Base-by-base conservation (phyloP, 2,329 filamentous ascomycete species). In the Escovopsis weberi region DNA sequence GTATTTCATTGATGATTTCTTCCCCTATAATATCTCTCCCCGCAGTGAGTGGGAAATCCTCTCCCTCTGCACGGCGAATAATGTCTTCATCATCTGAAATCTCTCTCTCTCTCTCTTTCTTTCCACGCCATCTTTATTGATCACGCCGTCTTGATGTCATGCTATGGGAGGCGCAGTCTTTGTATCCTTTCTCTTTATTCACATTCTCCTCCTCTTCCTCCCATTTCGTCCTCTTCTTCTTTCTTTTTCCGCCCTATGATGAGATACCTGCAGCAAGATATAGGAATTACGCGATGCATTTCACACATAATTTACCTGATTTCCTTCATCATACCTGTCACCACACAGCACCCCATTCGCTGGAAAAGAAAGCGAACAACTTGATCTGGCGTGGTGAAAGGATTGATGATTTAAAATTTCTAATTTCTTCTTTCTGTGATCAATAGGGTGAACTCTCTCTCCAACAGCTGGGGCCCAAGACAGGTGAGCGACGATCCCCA, bases 1-100 rank as follows among this genome's bases (percentile, higher is more conserved):
- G 84, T 88, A 83, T 86, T 85, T 79, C 74, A 78, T 66, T 81
- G 69, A 74, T 52, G 43, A 53, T 60, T 56, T 55, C 57, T 61
- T 55, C 51, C 57, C 48, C 44, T 42, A 43, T 42, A 43, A 37
- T 43, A 23, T 23, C 23, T 43, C 45, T 44, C 34, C 47, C 43
- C 45, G 44, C 46, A 44, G 45, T 45, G 48, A 46, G 47, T 49
- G 47, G 47, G 49, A 44, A 36, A 40, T 38, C 48, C 28, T 45
- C 43, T 45, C 23, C 23, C 23, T 48, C 46, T 51, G 49, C 51
- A 47, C 46, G 51, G 48, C 49, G 47, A 51, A 49, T 49, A 55
- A 48, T 53, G 56, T 52, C 48, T 51, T 50, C 23, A 23, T 23
- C 23, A 23, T 23, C 23, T 23, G 50, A 53, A 52, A 52, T 46